Evolutionary conservation across 805 yeast species (phyloP).

Genomic region (Lipomyces starkeyi): DNA sequence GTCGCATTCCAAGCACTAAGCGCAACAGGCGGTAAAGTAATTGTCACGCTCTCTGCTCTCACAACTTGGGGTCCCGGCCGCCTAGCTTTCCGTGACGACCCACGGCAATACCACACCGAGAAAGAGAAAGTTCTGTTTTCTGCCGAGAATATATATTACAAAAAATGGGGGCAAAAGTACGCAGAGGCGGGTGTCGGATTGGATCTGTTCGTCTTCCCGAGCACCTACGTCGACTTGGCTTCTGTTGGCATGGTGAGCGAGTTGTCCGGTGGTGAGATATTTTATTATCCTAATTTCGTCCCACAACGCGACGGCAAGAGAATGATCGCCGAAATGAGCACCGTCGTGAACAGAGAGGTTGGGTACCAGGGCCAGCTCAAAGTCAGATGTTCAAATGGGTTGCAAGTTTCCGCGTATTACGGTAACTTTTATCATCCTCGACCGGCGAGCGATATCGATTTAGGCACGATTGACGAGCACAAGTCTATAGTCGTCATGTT

Average conservation of each 20-base stretch:
- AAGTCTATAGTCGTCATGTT: conserved; percentile 74
- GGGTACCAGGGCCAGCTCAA: conserved; percentile 87
- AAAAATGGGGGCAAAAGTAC: conserved; percentile 62
- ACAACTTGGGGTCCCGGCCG: conserved; percentile 87
- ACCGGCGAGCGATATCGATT: conserved; percentile 61
- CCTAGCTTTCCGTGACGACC: conserved; percentile 46
- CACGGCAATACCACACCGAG: conserved; percentile 44
- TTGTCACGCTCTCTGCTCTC: conserved; percentile 65
- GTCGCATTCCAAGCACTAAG: conserved; percentile 69
- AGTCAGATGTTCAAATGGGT: conserved; percentile 84
- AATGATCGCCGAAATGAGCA: conserved; percentile 57
- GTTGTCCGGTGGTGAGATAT: conserved; percentile 73
- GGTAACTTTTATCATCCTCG: conserved; percentile 55
- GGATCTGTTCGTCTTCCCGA: conserved; percentile 74
- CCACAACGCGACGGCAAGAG: conserved; percentile 71
- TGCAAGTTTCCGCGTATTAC: conserved; percentile 78
- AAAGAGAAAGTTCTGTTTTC: conserved; percentile 60
- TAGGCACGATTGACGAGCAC: conserved; percentile 69
- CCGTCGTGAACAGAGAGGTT: conserved; percentile 52
- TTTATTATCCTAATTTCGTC: conserved; percentile 69
- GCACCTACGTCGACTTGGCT: conserved; percentile 70
- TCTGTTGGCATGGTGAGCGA: conserved; percentile 69
- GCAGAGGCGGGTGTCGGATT: conserved; percentile 68
- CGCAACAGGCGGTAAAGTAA: conserved; percentile 75
- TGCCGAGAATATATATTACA: conserved; percentile 67